Conservation (phyloP, 768 basidiomycete species). For the Suillus ampliporus region DNA sequence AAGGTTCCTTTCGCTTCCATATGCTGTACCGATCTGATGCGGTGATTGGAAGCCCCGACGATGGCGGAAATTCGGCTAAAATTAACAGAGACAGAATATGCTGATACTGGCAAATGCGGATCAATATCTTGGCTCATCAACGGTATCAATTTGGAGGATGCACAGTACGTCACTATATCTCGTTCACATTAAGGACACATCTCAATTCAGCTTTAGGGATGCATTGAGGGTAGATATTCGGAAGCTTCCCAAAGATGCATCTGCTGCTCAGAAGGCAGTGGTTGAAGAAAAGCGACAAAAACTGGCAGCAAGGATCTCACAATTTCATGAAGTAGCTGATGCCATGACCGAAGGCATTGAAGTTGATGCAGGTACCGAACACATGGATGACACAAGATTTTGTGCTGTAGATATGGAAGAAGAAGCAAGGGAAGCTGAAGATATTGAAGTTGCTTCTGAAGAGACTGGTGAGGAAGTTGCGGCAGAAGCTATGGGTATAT, state of each 20-base stretch:
- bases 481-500: slow-evolving; percentile 4
- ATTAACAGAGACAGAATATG: not conserved
- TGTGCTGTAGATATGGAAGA: not conserved
- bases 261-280: slow-evolving; percentile 3
- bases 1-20: not conserved
- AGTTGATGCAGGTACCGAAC: not conserved
- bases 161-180: not conserved
- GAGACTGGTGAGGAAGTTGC: not conserved
- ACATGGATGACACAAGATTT: not conserved
- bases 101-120: not conserved
- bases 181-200: not conserved
- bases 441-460: not conserved
- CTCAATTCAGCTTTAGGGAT: slow-evolving; percentile 1
- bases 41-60: not conserved
- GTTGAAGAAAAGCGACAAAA: not conserved
- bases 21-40: too few species aligned
- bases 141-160: slow-evolving; percentile 13
- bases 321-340: too few species aligned
- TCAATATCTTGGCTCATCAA: slow-evolving; percentile 9
- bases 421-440: not conserved
- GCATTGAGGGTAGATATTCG: slow-evolving; percentile 4
- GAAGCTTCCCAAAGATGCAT: slow-evolving; percentile 5
- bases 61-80: slow-evolving; percentile 9
- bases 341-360: too few species aligned
- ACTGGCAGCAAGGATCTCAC: not conserved